Percentiles rank a stretch among this genome's conserved stretches.
phyloP scores from a whole-genome alignment of 192 early-diverging fungal genomes.

The Paraglomus brasilianum region DNA sequence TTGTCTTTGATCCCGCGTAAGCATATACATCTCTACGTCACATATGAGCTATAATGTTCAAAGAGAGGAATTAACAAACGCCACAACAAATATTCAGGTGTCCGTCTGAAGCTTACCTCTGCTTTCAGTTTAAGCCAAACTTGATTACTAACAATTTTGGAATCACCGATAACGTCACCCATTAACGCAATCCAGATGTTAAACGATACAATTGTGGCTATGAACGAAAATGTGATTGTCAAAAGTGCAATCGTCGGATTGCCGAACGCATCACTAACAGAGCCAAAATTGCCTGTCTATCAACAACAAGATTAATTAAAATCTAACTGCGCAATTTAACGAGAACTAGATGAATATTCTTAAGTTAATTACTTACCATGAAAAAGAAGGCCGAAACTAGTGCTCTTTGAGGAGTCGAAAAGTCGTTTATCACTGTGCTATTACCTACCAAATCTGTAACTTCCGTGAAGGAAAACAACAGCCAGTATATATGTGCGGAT shows the following conservation, averaged over 20 bases:
- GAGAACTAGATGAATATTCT: not conserved
- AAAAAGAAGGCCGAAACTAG: not conserved
- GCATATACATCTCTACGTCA: conserved; percentile 2
- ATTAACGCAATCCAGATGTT: conserved; percentile 16
- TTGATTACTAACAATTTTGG: conserved; percentile 12
- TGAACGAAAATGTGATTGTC: conserved; percentile 10
- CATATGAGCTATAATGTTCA: not conserved
- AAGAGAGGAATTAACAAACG: not conserved
- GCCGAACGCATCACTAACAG: not conserved
- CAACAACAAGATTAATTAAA: not conserved
- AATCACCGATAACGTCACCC: conserved; percentile 1
- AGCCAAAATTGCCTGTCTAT: not conserved
- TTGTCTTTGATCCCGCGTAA: conserved; percentile 1
- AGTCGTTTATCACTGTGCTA: no score
- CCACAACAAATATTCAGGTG: not conserved
- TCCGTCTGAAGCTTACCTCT: conserved; percentile 3
- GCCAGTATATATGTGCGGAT: not conserved
- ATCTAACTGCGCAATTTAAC: not conserved
- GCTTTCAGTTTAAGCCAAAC: conserved; percentile 21
- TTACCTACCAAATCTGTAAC: not conserved
- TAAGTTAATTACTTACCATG: not conserved
- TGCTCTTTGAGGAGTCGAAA: not conserved
- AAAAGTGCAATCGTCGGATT: not conserved
- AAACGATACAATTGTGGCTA: conserved; percentile 16
- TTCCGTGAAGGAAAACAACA: no score